Conservation (phyloP, 371 early-diverging fungal species). For the Chytridiales sp. region DNA sequence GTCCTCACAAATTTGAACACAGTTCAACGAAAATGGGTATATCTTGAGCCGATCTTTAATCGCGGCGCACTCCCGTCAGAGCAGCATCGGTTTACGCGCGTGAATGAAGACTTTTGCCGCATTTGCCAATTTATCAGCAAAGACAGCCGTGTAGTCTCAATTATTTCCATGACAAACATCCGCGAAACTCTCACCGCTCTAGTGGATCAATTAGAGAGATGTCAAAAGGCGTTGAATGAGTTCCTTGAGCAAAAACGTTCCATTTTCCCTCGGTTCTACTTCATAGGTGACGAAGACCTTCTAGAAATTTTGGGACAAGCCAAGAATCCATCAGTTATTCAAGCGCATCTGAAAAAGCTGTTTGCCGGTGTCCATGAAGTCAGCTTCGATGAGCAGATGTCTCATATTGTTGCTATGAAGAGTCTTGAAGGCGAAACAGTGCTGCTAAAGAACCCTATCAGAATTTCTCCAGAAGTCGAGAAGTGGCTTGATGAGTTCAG, state of each 20-base stretch:
- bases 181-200: slow-evolving; percentile 35
- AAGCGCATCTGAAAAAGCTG: slow-evolving; percentile 54
- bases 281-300: slow-evolving; percentile 58
- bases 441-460: slow-evolving; percentile 38
- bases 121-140: slow-evolving; percentile 36
- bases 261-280: slow-evolving; percentile 56
- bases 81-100: slow-evolving; percentile 42
- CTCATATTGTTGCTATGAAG: slow-evolving; percentile 43
- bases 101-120: slow-evolving; percentile 46
- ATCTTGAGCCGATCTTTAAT: slow-evolving; percentile 56
- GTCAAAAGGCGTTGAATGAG: slow-evolving; percentile 56
- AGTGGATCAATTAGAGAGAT: slow-evolving; percentile 53
- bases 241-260: slow-evolving; percentile 54
- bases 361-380: slow-evolving; percentile 54
- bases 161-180: slow-evolving; percentile 35
- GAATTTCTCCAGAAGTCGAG: slow-evolving; percentile 50
- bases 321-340: slow-evolving; percentile 50
- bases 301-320: slow-evolving; percentile 58
- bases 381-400: slow-evolving; percentile 38
- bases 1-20: slow-evolving; percentile 44
- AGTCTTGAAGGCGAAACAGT: slow-evolving; percentile 53
- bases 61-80: slow-evolving; percentile 49
- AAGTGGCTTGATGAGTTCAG: slow-evolving; percentile 49
- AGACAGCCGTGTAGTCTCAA: slow-evolving; percentile 43
- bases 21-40: slow-evolving; percentile 55